These are phyloP conservation scores for Annulohypoxylon maeteangense DNA, from an alignment of 495 filamentous ascomycete genomes.

Conservation along the genomic window DNA sequence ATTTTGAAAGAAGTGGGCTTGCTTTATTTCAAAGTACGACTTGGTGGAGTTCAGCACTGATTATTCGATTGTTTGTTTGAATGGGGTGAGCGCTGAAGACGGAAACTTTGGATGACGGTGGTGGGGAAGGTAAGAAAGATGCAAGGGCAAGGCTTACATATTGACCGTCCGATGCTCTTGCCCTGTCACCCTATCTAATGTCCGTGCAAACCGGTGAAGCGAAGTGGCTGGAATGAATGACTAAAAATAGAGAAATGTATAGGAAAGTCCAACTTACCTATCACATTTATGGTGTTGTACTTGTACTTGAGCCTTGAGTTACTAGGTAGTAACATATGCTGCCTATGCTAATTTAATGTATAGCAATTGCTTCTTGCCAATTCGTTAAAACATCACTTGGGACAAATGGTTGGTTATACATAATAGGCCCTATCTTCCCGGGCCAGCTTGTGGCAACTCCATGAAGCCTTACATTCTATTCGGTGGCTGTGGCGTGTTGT, in stretches of 20 bases:
- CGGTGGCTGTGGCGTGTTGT: background rate
- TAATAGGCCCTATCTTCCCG: too few species aligned
- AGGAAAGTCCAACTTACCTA: too few species aligned
- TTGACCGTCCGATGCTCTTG: background rate
- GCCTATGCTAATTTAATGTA: background rate
- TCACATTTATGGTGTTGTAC: too few species aligned
- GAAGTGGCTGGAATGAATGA: background rate
- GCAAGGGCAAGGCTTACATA: background rate
- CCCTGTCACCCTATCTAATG: background rate
- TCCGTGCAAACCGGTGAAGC: background rate
- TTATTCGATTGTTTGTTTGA: background rate
- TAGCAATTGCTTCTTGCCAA: background rate
- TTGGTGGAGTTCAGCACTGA: background rate
- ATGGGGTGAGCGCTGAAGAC: background rate
- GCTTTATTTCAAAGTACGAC: too few species aligned
- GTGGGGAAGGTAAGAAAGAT: constrained; percentile 1
- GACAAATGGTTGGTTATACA: too few species aligned
- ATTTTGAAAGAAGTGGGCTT: background rate
- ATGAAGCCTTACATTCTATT: background rate
- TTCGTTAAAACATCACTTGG: too few species aligned
- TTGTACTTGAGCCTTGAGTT: too few species aligned
- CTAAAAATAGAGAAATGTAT: background rate
- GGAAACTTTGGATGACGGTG: background rate
- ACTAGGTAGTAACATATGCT: too few species aligned
- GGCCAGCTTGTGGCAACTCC: too few species aligned